A percentile compares a stretch with the other conserved stretches of the same genome.
Conservation (phyloP, 768 basidiomycete genomes). For the Rhizopogon roseolus region DNA sequence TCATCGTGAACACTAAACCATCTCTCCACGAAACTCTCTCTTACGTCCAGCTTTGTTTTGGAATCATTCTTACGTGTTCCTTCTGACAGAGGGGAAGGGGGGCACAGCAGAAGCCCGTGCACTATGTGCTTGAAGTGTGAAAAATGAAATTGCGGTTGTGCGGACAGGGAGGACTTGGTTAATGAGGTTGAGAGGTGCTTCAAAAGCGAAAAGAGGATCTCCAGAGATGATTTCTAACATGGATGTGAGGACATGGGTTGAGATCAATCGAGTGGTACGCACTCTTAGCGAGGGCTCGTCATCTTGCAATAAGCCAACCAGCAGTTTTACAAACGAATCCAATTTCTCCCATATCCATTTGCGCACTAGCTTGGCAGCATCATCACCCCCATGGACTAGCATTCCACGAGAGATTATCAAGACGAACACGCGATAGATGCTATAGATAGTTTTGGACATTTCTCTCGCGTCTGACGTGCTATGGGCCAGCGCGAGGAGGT, state of each 20-base stretch:
- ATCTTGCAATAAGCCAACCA: conserved; percentile 70
- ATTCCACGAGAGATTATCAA: conserved; percentile 54
- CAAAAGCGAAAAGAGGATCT: conserved; percentile 72
- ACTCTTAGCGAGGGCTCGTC: conserved; percentile 75
- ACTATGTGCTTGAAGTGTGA: conserved; percentile 65
- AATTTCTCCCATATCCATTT: conserved; percentile 79
- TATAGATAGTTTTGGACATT: conserved; percentile 74
- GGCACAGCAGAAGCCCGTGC: conserved; percentile 56
- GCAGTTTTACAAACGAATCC: conserved; percentile 61
- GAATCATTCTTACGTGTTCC: conserved; percentile 23
- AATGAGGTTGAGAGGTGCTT: conserved; percentile 72
- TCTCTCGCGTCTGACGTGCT: conserved; percentile 45
- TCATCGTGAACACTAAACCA: conserved; percentile 82
- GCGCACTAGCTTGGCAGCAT: conserved; percentile 56
- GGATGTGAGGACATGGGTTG: conserved; percentile 1
- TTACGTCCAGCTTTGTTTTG: conserved; percentile 52
- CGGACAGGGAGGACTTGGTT: conserved; percentile 35
- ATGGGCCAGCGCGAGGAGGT: conserved; percentile 60
- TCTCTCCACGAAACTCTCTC: conserved; percentile 57
- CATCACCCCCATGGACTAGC: conserved; percentile 44
- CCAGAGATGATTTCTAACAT: conserved; percentile 58
- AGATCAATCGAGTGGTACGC: conserved; percentile 19
- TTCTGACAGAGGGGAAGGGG: conserved; percentile 36
- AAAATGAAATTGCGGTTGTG: conserved; percentile 62
- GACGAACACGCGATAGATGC: conserved; percentile 76